These are phyloP conservation scores for Trypanosoma mega DNA, from an alignment of 208 protist species.

Conservation along the genomic window DNA sequence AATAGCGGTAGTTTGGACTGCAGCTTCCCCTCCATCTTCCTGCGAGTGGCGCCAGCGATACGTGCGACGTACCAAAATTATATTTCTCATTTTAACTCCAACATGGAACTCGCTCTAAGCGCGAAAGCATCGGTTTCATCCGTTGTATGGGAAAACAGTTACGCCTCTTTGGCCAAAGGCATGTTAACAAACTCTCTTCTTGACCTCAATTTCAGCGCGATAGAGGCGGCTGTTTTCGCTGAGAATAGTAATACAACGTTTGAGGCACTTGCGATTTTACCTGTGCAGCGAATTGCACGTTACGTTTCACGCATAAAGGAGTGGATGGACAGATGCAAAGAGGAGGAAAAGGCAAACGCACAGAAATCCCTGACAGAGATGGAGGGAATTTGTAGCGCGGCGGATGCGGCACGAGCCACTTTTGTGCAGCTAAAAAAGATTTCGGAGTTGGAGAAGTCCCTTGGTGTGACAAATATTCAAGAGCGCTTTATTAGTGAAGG, in stretches of 20 bases:
- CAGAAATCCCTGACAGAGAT: neutral
- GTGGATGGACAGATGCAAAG: slow-evolving; percentile 3
- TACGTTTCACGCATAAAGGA: slow-evolving; percentile 10
- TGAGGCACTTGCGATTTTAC: slow-evolving; percentile 19
- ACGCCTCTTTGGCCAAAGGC: neutral
- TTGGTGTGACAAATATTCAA: neutral
- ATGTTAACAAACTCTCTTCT: slow-evolving; percentile 11
- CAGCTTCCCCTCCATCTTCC: neutral
- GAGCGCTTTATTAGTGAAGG: slow-evolving; percentile 5
- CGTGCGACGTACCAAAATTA: slow-evolving; percentile 21
- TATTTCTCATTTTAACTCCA: slow-evolving; percentile 7
- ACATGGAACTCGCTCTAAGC: neutral
- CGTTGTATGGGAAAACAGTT: slow-evolving; percentile 9
- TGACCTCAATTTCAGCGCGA: neutral
- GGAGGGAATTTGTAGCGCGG: neutral
- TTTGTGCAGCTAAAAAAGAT: neutral
- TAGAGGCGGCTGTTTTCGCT: neutral
- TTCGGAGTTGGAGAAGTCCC: neutral
- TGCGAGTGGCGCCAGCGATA: slow-evolving; percentile 7
- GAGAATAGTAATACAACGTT: slow-evolving; percentile 10
- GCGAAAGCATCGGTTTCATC: neutral
- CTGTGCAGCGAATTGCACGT: slow-evolving; percentile 21
- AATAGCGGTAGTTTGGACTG: neutral
- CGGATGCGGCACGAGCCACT: neutral
- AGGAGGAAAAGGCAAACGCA: neutral